Conservation (phyloP, 306 rosid genomes). For the Medicago lupulina region DNA sequence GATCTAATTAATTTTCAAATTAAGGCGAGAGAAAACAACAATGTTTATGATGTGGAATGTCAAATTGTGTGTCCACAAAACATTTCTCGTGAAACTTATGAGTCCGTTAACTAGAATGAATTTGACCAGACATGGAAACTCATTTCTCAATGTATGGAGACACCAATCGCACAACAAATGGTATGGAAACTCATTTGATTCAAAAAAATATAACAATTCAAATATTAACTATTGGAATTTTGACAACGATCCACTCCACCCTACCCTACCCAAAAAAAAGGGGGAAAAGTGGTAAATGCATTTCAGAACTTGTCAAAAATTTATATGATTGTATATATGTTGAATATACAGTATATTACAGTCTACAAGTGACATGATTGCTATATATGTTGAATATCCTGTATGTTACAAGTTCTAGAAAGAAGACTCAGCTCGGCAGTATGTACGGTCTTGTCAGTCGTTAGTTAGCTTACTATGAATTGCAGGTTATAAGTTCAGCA, state of each 20-base stretch:
- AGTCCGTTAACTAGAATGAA: no score
- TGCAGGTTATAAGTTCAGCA: not conserved
- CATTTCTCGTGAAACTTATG: no score
- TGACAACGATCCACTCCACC: not conserved
- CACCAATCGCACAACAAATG: no score
- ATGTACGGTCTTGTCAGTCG: conserved; percentile 21
- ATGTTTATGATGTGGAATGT: no score
- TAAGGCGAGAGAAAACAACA: no score
- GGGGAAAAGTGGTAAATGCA: conserved; percentile 5
- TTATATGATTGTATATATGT: conserved; percentile 10
- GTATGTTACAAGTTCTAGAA: conserved; percentile 34
- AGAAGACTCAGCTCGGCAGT: not conserved
- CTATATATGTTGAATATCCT: conserved; percentile 31
- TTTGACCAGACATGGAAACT: no score
- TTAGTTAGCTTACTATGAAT: conserved; percentile 22
- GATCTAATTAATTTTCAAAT: no score
- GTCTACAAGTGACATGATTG: conserved; percentile 15
- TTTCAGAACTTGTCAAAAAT: not conserved
- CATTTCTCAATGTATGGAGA: no score
- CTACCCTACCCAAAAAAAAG: not conserved
- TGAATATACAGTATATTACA: conserved; percentile 27
- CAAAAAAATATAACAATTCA: not conserved
- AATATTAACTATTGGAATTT: not conserved
- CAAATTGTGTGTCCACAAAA: no score
- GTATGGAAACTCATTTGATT: not conserved